These are phyloP conservation scores for Tuber umbilicatum DNA, from an alignment of 495 filamentous ascomycete species.

Conservation along the genomic window DNA sequence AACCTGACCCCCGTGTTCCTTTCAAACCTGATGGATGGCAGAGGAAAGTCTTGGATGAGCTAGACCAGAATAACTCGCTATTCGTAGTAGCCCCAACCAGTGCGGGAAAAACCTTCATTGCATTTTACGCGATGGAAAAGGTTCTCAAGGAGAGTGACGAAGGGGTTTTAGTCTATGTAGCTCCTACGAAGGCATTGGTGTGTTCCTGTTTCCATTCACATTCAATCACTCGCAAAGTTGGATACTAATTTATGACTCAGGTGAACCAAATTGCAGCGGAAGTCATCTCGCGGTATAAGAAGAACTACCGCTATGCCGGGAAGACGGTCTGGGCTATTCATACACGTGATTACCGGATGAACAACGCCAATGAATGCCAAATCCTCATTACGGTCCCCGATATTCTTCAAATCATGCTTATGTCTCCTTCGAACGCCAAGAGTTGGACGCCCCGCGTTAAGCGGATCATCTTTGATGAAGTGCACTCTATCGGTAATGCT, in stretches of 20 bases:
- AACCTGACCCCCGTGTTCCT: constrained; percentile 56
- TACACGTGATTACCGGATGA: constrained; percentile 65
- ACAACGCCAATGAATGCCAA: constrained; percentile 64
- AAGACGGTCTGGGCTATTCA: constrained; percentile 74
- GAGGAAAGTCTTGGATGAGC: constrained; percentile 61
- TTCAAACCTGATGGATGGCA: constrained; percentile 76
- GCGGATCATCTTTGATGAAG: constrained; percentile 75
- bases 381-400: constrained; percentile 74
- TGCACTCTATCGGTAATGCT: constrained; percentile 70
- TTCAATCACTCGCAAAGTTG: constrained; percentile 16
- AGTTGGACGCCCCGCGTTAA: constrained; percentile 60
- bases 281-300: constrained; percentile 60
- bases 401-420: constrained; percentile 70
- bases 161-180: constrained; percentile 69
- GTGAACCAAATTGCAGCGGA: constrained; percentile 77
- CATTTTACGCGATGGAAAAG: constrained; percentile 74
- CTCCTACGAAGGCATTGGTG: constrained; percentile 69
- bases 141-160: constrained; percentile 60
- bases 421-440: constrained; percentile 58
- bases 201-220: constrained; percentile 10
- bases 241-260: constrained; percentile 8
- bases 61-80: constrained; percentile 60
- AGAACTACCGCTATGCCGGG: constrained; percentile 50
- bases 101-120: constrained; percentile 55
- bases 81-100: constrained; percentile 73